Conservation (phyloP, 176 grass and related monocot species). For the Tuctoria greenei region DNA sequence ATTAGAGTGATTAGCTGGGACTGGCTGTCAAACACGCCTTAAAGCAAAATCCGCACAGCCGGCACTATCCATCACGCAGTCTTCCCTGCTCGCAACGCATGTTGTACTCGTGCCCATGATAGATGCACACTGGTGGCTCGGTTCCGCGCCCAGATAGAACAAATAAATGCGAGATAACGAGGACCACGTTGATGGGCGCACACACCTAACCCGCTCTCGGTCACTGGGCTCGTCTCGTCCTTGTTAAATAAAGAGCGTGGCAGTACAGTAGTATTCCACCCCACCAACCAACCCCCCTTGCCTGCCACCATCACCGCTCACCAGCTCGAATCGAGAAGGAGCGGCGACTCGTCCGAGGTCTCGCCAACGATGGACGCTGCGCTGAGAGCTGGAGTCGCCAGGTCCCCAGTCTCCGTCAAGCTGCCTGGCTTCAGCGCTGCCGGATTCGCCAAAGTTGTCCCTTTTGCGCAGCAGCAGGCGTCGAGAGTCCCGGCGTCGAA, state of each 20-base stretch:
- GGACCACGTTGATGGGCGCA: not conserved
- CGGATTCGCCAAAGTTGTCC: not conserved
- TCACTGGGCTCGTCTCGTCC: not conserved
- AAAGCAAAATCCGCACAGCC: too few relatives aligned
- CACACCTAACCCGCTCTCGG: not conserved
- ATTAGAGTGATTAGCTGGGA: too few relatives aligned
- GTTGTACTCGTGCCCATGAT: conserved; percentile 35
- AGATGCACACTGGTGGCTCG: not conserved
- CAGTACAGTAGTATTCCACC: not conserved
- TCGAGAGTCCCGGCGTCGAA: too few relatives aligned
- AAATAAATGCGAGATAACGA: not conserved
- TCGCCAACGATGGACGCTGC: conserved; percentile 17
- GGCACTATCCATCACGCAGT: not conserved
- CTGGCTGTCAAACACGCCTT: too few relatives aligned
- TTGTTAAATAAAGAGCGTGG: conserved; percentile 1
- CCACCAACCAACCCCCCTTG: not conserved
- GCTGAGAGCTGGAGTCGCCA: not conserved
- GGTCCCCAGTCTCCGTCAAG: conserved; percentile 2
- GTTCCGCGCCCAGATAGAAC: not conserved
- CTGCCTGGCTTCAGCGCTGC: not conserved
- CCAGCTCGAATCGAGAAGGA: not conserved
- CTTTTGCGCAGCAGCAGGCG: too few relatives aligned
- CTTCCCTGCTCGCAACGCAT: not conserved
- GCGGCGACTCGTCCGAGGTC: not conserved
- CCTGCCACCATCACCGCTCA: not conserved